Base-by-base conservation (phyloP, 805 yeast genomes). In the Jamesozyma piceae region DNA sequence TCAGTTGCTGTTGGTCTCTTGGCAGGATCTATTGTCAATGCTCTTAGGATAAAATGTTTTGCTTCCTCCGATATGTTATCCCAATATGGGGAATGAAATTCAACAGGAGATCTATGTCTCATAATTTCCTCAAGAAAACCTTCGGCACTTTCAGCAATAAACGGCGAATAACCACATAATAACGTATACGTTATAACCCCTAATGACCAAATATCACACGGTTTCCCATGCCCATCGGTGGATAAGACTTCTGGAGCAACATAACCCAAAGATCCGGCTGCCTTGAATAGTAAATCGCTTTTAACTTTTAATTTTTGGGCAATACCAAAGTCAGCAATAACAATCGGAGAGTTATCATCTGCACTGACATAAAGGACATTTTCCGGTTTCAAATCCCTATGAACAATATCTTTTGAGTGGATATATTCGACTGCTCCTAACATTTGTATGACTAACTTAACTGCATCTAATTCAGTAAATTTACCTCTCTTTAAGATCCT, bases 171-270 rank as follows among this genome's bases (percentile, higher is more conserved):
- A 0, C 98, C 98, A 52, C 92, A 87, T 36, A 90, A 69, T 37
- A 89, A 66, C 0, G 97, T 89, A 62, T 87, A 92, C 0, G 95
- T 77, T 36, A 90, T 86, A 8, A 90, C 95, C 29, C 98, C 98
- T 32, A 90, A 59, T 1, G 95, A 83, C 98, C 98, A 90, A 43
- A 90, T 75, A 61, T 90, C 98, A 65, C 96, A 90, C 1, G 96
- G 90, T 55, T 84, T 86, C 32, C 96, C 95, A 64, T 90, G 97
- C 8, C 96, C 97, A 32, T 71, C 68, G 14, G 83, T 79, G 34
- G 78, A 65, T 31, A 90, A 72, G 6, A 90, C 88, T 58, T 90
- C 98, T 0, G 98, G 98, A 0, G 97, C 97, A 28, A 95, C 96
- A 61, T 90, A 90, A 1, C 98, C 97, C 63, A 86, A 80, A 1